phyloP scores from a whole-genome alignment of 106 monocot species.

The Platanthera guangdongensis region DNA sequence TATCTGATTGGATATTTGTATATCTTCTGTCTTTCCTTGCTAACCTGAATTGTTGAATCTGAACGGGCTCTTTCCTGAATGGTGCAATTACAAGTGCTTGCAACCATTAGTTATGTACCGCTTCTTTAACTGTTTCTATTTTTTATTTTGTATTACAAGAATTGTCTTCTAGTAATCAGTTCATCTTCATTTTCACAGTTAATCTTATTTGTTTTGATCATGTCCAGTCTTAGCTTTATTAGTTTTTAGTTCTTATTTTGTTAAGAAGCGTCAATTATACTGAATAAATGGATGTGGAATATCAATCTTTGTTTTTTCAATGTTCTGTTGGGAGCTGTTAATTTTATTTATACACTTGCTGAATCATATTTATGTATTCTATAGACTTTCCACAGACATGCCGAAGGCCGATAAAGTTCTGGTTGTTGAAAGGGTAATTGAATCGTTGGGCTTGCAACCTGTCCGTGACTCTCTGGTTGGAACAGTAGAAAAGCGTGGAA shows the following conservation, averaged over 20 bases:
- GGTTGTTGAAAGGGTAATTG: constrained; percentile 85
- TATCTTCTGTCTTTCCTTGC: background rate
- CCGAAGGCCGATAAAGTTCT: constrained; percentile 76
- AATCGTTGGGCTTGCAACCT: constrained; percentile 61
- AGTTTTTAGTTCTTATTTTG: background rate
- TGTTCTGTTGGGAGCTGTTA: background rate
- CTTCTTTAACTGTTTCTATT: background rate
- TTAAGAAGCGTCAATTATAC: background rate
- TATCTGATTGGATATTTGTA: background rate
- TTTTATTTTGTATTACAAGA: background rate
- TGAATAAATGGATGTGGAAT: background rate
- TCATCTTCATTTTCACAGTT: background rate
- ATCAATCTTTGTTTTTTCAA: background rate
- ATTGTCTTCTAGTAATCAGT: background rate
- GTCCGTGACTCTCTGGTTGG: constrained; percentile 82
- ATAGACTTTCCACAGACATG: constrained; percentile 52
- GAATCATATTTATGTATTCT: constrained; percentile 3
- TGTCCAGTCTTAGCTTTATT: background rate
- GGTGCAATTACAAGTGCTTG: background rate
- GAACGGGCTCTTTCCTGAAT: background rate
- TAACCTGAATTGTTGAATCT: background rate
- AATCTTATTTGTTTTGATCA: background rate
- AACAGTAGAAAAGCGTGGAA: constrained; percentile 88
- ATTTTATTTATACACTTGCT: background rate
- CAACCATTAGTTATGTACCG: background rate